Base-by-base conservation (phyloP, 352 stramenopile genomes). In the Lagenidium giganteum region DNA sequence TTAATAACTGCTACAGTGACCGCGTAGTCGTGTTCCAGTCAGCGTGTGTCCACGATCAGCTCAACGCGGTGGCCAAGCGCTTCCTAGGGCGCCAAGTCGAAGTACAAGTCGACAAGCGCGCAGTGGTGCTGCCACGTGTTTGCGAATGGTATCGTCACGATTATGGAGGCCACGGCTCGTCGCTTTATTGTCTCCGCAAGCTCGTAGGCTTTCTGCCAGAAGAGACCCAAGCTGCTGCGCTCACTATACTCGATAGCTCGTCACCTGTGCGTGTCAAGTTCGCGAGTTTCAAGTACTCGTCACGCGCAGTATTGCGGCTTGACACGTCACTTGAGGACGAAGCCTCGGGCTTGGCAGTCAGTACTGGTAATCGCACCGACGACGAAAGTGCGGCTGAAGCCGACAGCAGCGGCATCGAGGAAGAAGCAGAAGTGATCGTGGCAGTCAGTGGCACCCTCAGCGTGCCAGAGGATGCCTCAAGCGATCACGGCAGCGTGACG, bases 61-160 rank as follows among this genome's bases (percentile, higher is more conserved):
- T 89, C 29, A 89, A 89, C 23, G 49, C 60, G 4, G 52, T 73
- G 18, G 50, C 33, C 3, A 16, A 49, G n/a, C 26, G 32, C 6
- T 43, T 67, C n/a, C 57, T 73, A 12, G 46, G 54, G 4, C 24
- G 53, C 3, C 42, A 76, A 3, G 62, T 85, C 8, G 22, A 35
- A 24, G 44, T 69, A 4, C 35, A 65, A 24, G 34, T 36, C 6
- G 28, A 44, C 2, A 23, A 21, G 29, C 27, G 28, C 17, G 27
- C 41, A n/a, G 42, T 76, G 24, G 14, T 61, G 3, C 46, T 89
- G 18, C 76, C 76, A 26, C 63, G 64, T 24, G 45, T 87, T 8
- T 89, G 61, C 31, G 69, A 83, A 40, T 83, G 71, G 68, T 84
- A 87, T 41, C 51, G 61, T 2, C 51, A 60, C 21, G 76, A 89